Percentiles rank a stretch among this genome's conserved stretches.
Evolutionary conservation across 371 early-diverging fungal genomes (phyloP).

Genomic region (Rhizomucor miehei): DNA sequence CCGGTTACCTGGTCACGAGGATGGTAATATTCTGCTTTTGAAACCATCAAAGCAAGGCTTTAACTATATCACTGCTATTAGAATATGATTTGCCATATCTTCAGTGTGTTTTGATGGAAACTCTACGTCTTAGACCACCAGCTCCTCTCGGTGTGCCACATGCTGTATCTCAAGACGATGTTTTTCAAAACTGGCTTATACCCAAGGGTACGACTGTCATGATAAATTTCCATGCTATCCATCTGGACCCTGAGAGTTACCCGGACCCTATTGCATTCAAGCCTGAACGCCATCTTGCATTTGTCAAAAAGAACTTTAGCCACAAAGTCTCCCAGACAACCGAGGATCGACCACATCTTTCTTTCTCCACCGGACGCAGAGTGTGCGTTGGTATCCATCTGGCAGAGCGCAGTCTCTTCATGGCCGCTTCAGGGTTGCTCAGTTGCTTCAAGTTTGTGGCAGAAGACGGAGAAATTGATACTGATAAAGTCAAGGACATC

Average conservation of each 20-base stretch:
- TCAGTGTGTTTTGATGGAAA: conserved; percentile 49
- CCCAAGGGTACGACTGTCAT: conserved; percentile 46
- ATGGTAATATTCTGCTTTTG: no score
- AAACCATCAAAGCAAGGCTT: no score
- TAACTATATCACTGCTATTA: conserved; percentile 12
- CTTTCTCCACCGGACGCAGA: conserved; percentile 48
- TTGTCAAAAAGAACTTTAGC: conserved; percentile 11
- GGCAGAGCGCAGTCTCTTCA: conserved; percentile 44
- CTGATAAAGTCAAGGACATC: conserved; percentile 18
- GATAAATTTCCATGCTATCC: conserved; percentile 40
- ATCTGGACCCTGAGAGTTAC: conserved; percentile 28
- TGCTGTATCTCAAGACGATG: conserved; percentile 37
- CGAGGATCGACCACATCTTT: conserved; percentile 39
- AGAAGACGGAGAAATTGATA: conserved; percentile 15
- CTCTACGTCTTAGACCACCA: conserved; percentile 36
- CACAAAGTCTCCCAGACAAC: conserved; percentile 19
- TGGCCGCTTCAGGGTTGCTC: conserved; percentile 31
- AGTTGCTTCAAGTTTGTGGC: conserved; percentile 38
- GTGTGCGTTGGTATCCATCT: conserved; percentile 52
- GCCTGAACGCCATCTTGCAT: conserved; percentile 42
- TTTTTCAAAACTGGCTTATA: conserved; percentile 39
- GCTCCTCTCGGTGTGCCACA: conserved; percentile 49
- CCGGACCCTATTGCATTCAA: conserved; percentile 29
- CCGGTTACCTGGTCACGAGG: conserved; percentile 29
- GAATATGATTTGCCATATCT: conserved; percentile 31